Evolutionary conservation across 2,329 filamentous ascomycete species (phyloP), one percentile per base, ranked within the genome.

Genomic region (Aspergillus glaucus): DNA sequence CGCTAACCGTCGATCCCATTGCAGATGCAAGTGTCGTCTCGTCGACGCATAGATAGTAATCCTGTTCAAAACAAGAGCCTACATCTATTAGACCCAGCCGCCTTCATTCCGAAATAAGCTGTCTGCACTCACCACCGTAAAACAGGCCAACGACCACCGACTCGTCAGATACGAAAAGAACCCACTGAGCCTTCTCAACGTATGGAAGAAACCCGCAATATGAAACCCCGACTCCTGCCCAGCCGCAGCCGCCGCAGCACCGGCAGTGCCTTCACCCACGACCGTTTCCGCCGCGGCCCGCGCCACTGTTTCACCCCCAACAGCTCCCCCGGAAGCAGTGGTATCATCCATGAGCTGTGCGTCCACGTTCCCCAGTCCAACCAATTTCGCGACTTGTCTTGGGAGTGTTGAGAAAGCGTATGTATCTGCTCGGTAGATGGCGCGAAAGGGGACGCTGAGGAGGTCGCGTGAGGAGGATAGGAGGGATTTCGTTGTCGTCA

Each of bases 41-140:
- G 89, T 92, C 0, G 91, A 92, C 39, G 90, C 92, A 68, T 95
- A 97, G 58, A 97, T 93, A 50, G 91, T 85, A 6, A 93, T 94
- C 49, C 93, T 83, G 65, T 97, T 97, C 21, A 97, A 76, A 50
- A 96, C 73, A 50, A 97, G 81, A 19, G 89, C 89, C 81, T 85
- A 52, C 21, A 12, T 9, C 15, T 22, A 46, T 59, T 36, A 54
- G 50, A 32, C 50, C 32, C 39, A 14, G 24, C 10, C 21, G 15
- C 8, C 15, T 39, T 19, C 6, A 47, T 30, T 15, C 34, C 43
- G n/a, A 39, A 17, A 24, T 14, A 43, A 45, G 22, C 6, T n/a
- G 12, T 36, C 15, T 17, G 14, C n/a, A 62, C 73, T 67, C 66
- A 81, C 78, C 77, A 92, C 87, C 34, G 85, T 81, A 59, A 97